Base-by-base conservation (phyloP, 805 yeast genomes). In the Naumovozyma dairenensis region DNA sequence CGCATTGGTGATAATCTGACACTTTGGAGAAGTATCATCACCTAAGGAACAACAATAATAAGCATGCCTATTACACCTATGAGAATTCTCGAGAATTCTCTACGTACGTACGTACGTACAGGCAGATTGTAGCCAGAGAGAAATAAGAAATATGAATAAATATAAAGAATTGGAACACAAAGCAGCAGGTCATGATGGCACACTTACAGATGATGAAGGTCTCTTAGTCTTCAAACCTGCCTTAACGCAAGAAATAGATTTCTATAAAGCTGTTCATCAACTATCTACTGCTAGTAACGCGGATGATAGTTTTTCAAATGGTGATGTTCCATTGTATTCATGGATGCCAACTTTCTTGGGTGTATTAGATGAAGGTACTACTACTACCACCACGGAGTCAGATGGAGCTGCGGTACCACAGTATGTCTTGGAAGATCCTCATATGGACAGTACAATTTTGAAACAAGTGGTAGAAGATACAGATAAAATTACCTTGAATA, bases 121-220 rank as follows among this genome's bases (percentile, higher is more conserved):
- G n/a, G n/a, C n/a, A n/a, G n/a, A n/a, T n/a, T n/a, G n/a, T n/a
- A n/a, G n/a, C n/a, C n/a, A n/a, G n/a, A n/a, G n/a, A n/a, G n/a
- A n/a, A n/a, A n/a, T n/a, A n/a, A n/a, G n/a, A n/a, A n/a, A 9
- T 14, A 32, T 38, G 42, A 13, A 15, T 12, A 21, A 24, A 4
- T 33, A 32, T 18, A 31, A 25, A 31, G 35, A 28, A 19, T 36
- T 56, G 31, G 42, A 54, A 35, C 83, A 81, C 49, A 80, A 77
- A 57, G 97, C 92, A 3, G 97, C 96, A 0, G 98, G 98, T 5
- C 98, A 89, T 49, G 82, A 68, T 5, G 97, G 95, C 0, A 71
- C 80, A 3, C 45, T 84, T 34, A 70, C 72, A 8, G 75, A 75
- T 41, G 67, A 55, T 5, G 72, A 71, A 26, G 94, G 86, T 0